Conservation (phyloP, 371 early-diverging fungal species). For the Dinochytrium kinnereticum region DNA sequence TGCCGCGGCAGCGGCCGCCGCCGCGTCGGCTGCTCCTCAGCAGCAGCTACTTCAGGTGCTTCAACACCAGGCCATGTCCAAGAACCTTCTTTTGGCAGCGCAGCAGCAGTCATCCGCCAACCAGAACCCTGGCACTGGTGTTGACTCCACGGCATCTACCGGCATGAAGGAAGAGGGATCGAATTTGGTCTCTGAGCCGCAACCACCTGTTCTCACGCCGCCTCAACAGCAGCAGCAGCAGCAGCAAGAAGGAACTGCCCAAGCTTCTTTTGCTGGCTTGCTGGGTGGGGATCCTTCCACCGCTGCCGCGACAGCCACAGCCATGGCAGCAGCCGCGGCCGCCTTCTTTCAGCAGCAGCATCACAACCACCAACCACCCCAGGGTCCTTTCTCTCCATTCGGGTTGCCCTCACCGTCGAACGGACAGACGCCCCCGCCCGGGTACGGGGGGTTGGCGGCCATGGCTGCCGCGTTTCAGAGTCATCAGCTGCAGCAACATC, state of each 20-base stretch:
- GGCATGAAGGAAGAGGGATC: no score
- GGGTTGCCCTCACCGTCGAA: no score
- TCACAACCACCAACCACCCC: no score
- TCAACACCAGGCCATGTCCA: neutral
- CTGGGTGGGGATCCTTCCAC: neutral
- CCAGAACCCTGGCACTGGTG: no score
- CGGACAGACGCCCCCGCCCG: no score
- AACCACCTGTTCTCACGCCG: no score
- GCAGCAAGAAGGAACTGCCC: neutral
- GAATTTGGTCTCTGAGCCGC: neutral
- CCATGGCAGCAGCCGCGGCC: neutral
- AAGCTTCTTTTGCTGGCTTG: neutral
- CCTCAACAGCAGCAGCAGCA: neutral
- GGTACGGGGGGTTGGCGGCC: no score
- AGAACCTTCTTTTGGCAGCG: neutral
- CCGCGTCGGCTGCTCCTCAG: neutral
- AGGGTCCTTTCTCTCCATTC: no score
- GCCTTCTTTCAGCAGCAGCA: neutral
- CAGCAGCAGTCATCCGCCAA: neutral
- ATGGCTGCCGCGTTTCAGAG: no score
- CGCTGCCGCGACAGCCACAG: neutral
- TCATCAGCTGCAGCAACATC: neutral
- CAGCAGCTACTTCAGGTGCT: neutral
- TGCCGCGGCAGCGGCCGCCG: neutral
- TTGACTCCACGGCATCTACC: no score